Evolutionary conservation across 768 basidiomycete genomes (phyloP), one percentile per base, ranked within the genome.

Genomic region (Mycena vitilis): DNA sequence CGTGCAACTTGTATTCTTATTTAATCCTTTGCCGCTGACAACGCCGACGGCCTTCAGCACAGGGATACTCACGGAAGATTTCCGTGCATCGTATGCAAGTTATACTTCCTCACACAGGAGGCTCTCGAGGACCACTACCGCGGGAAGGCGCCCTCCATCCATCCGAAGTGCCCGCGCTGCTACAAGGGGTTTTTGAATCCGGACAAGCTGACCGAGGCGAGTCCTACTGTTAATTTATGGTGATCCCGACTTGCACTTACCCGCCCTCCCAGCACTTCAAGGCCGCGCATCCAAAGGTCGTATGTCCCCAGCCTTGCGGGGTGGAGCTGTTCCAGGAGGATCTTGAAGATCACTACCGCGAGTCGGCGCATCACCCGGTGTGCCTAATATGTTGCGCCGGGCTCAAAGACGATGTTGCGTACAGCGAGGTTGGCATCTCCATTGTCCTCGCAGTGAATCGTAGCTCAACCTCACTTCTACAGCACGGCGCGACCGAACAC

Each of bases 121-220:
- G 80, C 81, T 4, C 72, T 85, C 23, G 80, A 84, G 16, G 84
- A 84, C 65, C 85, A 86, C 65, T 86, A 83, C 69, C 77, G 83
- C 36, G 85, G 84, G 9, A 81, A 82, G 12, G 67, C 78, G 1
- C 2, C 38, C 18, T 2, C n/a, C 36, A 73, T 76, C 6, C 85
- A 87, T 71, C 84, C 85, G 1, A 87, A 84, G 48, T 87, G 85
- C 69, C 58, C 72, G 13, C 77, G 79, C 25, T 87, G 85, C 67
- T 81, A 83, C 13, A 73, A 79, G 52, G 86, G 85, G 4, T 85
- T 83, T 58, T 74, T 76, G 38, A 81, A 86, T 65, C 59, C 68
- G 34, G 55, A 53, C 3, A 74, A 77, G n/a, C 64, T 80, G 36
- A 77, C 81, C 37, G 78, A 81, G 69, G 86, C 83, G 18, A 54